Base-by-base conservation (phyloP, 768 basidiomycete genomes). In the Galerina marginata region DNA sequence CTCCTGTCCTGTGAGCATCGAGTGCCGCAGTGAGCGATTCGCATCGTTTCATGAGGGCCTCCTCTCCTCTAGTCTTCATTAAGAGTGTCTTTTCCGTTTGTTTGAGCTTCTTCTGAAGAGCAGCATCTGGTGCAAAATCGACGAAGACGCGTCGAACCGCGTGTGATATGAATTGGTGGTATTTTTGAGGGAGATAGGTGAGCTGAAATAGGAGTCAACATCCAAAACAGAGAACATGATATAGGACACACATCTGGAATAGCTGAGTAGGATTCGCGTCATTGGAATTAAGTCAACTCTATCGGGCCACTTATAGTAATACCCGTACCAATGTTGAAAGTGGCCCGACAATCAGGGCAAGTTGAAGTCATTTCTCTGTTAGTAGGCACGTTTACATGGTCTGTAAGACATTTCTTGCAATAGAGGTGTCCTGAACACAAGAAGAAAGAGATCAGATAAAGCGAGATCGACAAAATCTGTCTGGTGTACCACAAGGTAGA, bases 341-440 rank as follows among this genome's bases (percentile, higher is more conserved):
- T 48, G 3, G 75, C 70, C 44, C 87, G 81, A 69, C 88, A 90
- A 0, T 82, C 79, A 0, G 88, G 88, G 64, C 88, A 90, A 56
- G 78, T 62, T n/a, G 83, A 75, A 53, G 74, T 76, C 56, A 75
- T 67, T 1, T 68, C 70, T 42, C 74, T 71, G 51, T 73, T 72
- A 10, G 66, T 64, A 9, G 75, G 73, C 0, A 69, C 64, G 51
- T 78, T 77, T n/a, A 80, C 76, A 51, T 79, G 70, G 47, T 71
- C 72, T 3, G 74, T 72, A n/a, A 90, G 76, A 62, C 88, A 90
- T 14, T 75, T 72, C 58, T 80, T 79, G 71, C 88, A 90, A 68
- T 86, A 86, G 12, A 90, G 74, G 63, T 90, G 88, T 16, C 88
- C 88, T 90, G 43, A 25, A 60, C 46, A 26, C 47, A 50, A 39